Conservation (phyloP, 2,329 filamentous ascomycete species). For the Aaosphaeria arxii region DNA sequence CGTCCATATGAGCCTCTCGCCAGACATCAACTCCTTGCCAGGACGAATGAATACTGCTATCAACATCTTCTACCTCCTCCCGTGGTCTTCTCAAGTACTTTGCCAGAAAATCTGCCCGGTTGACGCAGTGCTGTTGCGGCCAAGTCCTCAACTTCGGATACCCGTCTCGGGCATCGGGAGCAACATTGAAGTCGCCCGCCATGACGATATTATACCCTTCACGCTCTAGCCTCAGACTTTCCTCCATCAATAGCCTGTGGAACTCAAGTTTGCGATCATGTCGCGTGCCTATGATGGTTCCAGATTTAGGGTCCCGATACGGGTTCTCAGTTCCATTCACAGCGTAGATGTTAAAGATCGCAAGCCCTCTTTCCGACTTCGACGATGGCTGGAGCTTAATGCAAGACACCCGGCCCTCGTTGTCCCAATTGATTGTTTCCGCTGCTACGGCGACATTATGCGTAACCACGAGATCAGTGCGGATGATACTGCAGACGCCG, state of each 20-base stretch:
- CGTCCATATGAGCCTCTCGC: neutral
- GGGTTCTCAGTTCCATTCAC: conserved; percentile 51
- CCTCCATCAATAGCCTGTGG: conserved; percentile 45
- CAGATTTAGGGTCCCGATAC: conserved; percentile 46
- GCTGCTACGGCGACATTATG: conserved; percentile 16
- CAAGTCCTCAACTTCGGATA: conserved; percentile 46
- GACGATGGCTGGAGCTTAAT: conserved; percentile 32
- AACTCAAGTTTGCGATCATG: conserved; percentile 53
- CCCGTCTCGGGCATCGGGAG: conserved; percentile 43
- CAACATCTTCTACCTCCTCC: no score
- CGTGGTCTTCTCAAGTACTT: conserved; percentile 41
- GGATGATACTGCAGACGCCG: conserved; percentile 51
- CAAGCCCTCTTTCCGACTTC: conserved; percentile 25
- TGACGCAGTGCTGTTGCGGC: conserved; percentile 48
- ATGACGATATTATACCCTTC: conserved; percentile 46
- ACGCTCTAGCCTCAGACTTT: conserved; percentile 42
- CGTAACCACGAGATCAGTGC: conserved; percentile 38
- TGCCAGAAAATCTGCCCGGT: conserved; percentile 50
- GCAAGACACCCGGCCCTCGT: conserved; percentile 51
- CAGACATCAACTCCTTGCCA: neutral
- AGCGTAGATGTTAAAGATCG: conserved; percentile 53
- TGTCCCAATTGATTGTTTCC: conserved; percentile 49
- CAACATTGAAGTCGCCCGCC: conserved; percentile 54
- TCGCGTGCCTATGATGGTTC: conserved; percentile 43
- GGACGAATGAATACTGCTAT: neutral